Conservation (phyloP, 1,284 basidiomycete species). For the Puccinia hordei region DNA sequence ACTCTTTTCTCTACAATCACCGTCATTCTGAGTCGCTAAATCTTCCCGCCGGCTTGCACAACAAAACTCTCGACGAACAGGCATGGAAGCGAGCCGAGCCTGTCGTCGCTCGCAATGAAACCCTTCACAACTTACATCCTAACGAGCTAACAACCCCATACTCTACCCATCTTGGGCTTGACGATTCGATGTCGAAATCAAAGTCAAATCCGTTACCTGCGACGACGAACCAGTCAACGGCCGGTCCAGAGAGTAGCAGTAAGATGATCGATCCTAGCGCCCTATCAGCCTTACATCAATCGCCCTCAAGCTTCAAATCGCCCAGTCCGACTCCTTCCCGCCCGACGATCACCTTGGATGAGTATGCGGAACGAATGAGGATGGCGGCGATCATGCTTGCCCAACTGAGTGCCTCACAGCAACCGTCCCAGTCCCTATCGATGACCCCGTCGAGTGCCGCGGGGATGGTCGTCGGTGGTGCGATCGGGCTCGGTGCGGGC, state of each 20-base stretch:
- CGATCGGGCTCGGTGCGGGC: slow-evolving; percentile 56
- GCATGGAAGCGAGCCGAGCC: slow-evolving; percentile 54
- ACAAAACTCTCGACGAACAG: slow-evolving; percentile 56
- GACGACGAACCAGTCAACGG: slow-evolving; percentile 2
- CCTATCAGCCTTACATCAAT: slow-evolving; percentile 26
- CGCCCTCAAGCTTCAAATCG: slow-evolving; percentile 24
- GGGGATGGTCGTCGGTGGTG: slow-evolving; percentile 56
- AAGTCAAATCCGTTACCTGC: background rate
- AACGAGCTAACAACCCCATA: background rate
- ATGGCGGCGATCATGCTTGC: slow-evolving; percentile 98
- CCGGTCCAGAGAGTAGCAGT: background rate
- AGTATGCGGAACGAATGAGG: slow-evolving; percentile 96
- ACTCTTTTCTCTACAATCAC: slow-evolving; percentile 39
- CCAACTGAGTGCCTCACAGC: slow-evolving; percentile 79
- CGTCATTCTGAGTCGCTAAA: slow-evolving; percentile 20
- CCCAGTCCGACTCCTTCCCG: slow-evolving; percentile 54
- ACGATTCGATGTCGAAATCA: background rate
- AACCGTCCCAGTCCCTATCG: slow-evolving; percentile 53
- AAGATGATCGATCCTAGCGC: slow-evolving; percentile 8
- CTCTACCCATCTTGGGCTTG: background rate
- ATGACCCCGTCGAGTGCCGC: slow-evolving; percentile 56
- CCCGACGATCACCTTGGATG: slow-evolving; percentile 69
- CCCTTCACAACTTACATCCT: background rate
- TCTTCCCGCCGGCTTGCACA: slow-evolving; percentile 47
- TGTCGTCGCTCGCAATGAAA: too few relatives aligned